These are phyloP conservation scores for Pythium grandisporangium DNA, from an alignment of 352 stramenopile genomes.

Conservation along the genomic window DNA sequence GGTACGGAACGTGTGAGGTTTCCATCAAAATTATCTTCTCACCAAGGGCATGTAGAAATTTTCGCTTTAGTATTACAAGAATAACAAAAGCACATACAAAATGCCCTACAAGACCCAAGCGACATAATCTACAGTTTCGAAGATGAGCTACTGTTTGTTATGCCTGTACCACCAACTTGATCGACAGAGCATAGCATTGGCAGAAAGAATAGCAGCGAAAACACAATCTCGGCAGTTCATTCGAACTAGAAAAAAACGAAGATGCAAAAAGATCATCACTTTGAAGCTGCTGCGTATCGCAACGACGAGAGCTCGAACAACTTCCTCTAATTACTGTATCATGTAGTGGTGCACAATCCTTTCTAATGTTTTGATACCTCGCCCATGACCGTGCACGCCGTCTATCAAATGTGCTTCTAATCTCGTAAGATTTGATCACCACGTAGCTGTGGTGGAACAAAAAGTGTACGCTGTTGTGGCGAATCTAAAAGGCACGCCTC, in stretches of 20 bases:
- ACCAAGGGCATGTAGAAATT: too few relatives aligned
- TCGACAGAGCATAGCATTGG: neutral
- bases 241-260: neutral
- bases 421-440: conserved; percentile 7
- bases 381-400: conserved; percentile 15
- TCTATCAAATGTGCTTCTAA: conserved; percentile 15
- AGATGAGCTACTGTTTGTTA: conserved; percentile 13
- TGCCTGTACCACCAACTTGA: conserved; percentile 3
- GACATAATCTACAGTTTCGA: conserved; percentile 9
- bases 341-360: neutral
- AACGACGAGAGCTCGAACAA: conserved; percentile 3
- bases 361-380: conserved; percentile 10
- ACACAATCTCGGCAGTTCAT: conserved; percentile 5
- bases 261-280: conserved; percentile 1
- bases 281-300: neutral
- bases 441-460: conserved; percentile 3
- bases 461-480: conserved; percentile 2
- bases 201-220: conserved; percentile 6
- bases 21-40: conserved; percentile 8
- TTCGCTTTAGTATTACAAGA: too few relatives aligned
- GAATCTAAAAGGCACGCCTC: neutral
- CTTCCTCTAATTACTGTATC: neutral
- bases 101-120: conserved; percentile 1
- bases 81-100: conserved; percentile 14
- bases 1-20: conserved; percentile 7